These are phyloP conservation scores for Apiospora koreana DNA, from an alignment of 2,329 filamentous ascomycete genomes.

Conservation along the genomic window DNA sequence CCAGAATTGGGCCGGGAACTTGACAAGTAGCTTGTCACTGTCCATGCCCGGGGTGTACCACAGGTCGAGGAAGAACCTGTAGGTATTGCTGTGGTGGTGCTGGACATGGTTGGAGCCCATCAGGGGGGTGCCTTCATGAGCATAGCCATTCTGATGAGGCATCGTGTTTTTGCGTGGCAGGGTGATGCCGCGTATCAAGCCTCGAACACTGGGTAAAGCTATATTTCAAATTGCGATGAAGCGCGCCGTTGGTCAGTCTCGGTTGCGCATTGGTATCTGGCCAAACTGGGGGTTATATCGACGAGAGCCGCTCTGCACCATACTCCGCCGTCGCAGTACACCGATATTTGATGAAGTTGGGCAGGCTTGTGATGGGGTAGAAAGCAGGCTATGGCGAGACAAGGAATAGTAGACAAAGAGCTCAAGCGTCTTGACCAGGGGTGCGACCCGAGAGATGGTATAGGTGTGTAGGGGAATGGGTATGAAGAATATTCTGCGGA, in stretches of 20 bases:
- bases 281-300: neutral
- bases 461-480: neutral
- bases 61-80: constrained; percentile 50
- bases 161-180: neutral
- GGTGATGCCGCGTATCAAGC: constrained; percentile 21
- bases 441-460: neutral
- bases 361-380: neutral
- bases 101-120: constrained; percentile 18
- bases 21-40: constrained; percentile 46
- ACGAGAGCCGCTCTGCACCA: neutral
- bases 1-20: constrained; percentile 50
- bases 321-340: neutral
- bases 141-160: constrained; percentile 23
- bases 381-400: neutral
- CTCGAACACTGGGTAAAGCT: constrained; percentile 25
- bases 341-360: neutral
- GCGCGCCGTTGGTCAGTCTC: constrained; percentile 2
- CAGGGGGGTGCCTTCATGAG: constrained; percentile 29
- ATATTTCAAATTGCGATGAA: neutral
- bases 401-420: neutral
- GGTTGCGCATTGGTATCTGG: constrained; percentile 3
- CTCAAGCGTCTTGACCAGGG: neutral
- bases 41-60: constrained; percentile 54
- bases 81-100: constrained; percentile 8
- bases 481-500: neutral